Evolutionary conservation across 345 rosid species (phyloP), one percentile per base, ranked within the genome.

Genomic region (Acer campestre): DNA sequence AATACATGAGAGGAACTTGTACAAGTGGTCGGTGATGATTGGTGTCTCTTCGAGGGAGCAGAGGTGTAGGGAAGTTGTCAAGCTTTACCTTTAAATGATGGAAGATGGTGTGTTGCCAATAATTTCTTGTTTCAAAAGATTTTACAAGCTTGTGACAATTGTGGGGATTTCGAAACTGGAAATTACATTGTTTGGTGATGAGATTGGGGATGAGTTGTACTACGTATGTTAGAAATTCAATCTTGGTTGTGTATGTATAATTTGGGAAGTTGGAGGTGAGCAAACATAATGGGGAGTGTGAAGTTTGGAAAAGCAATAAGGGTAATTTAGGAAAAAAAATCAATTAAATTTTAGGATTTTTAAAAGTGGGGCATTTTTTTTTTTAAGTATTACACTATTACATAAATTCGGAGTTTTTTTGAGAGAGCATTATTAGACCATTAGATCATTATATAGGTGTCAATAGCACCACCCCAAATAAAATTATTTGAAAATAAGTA

Each of bases 1-100:
- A 74, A 95, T 89, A 91, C 87, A 79, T 9, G 89, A 83, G 73
- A 90, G 87, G 77, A 89, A 90, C 63, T 53, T 95, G 81, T 93
- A 84, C 61, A 67, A 93, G 0, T 95, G 98, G 97, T 95, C 98
- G 44, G 94, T 98, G 9, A 93, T 95, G 88, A 89, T 95, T n/a
- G 97, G 95, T 25, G 98, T 91, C 6, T 92, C 80, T 73, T 86
- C 87, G 6, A 88, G 98, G 74, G 90, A 85, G 67, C 82, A 79
- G 65, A 83, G 89, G 77, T 93, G 94, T 91, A 80, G 74, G 76
- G 91, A 93, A 80, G 97, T 87, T 51, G 85, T 92, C 67, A 81
- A 81, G 69, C 83, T 93, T 31, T 95, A 91, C 84, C 68, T 73
- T 84, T 61, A 70, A 85, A 95, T 95, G 97, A 76, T 89, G 88